A percentile compares a stretch with the other conserved stretches of the same genome.
These are phyloP conservation scores for Backusella macrospora DNA, from an alignment of 192 early-diverging fungal genomes.

Conservation along the genomic window DNA sequence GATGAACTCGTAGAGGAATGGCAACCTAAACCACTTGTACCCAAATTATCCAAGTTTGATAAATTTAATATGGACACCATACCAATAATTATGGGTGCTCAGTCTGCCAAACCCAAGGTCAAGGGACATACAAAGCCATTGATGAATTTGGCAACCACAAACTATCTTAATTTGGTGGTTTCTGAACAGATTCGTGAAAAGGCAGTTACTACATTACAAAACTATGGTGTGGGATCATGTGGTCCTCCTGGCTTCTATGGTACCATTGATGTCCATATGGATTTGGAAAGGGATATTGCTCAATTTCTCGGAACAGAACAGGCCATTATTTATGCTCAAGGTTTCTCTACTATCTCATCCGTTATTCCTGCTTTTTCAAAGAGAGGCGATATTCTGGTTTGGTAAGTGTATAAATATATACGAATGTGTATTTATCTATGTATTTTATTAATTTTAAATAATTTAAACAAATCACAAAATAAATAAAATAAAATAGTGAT, in stretches of 20 bases:
- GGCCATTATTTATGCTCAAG: conserved; percentile 95
- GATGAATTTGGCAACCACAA: conserved; percentile 84
- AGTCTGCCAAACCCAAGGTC: conserved; percentile 68
- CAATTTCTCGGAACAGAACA: conserved; percentile 82
- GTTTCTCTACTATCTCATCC: conserved; percentile 88
- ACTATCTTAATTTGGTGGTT: conserved; percentile 85
- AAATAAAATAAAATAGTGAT: conserved; percentile 58
- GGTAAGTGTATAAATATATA: conserved; percentile 53
- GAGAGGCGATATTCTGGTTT: conserved; percentile 93
- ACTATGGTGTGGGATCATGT: conserved; percentile 96
- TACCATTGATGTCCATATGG: conserved; percentile 93
- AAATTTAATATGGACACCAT: conserved; percentile 77
- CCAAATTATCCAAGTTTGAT: conserved; percentile 69
- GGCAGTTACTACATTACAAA: conserved; percentile 81
- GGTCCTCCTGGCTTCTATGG: conserved; percentile 97
- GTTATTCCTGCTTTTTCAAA: conserved; percentile 97
- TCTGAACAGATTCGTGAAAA: conserved; percentile 79
- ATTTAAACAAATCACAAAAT: neutral
- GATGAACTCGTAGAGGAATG: conserved; percentile 95
- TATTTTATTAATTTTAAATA: neutral
- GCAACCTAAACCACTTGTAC: conserved; percentile 94
- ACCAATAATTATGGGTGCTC: conserved; percentile 70
- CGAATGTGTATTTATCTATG: neutral
- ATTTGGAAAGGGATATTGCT: conserved; percentile 87
- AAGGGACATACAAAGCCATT: conserved; percentile 62